Evolutionary conservation across 495 filamentous ascomycete genomes (phyloP), one percentile per base, ranked within the genome.

Genomic region (Penicillium subrubescens): DNA sequence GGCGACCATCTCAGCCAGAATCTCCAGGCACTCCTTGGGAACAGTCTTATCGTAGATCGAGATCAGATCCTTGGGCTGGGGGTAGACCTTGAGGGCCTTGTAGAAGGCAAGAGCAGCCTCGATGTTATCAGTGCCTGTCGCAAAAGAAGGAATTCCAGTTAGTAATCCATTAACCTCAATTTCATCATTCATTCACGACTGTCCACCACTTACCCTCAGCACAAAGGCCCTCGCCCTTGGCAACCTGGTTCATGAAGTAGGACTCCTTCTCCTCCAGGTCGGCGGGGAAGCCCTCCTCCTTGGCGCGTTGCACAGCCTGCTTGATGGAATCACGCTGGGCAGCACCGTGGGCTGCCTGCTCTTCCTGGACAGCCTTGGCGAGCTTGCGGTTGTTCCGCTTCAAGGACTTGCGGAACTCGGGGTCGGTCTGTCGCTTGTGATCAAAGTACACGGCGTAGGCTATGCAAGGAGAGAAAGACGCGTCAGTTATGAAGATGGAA

Each of bases 21-120:
- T 86, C 74, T 98, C 95, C 54, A 99, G 86, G 41, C 97, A 89
- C 59, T 93, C 93, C 87, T 96, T 97, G 53, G 92, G 87, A 25
- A 97, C 94, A 50, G 94, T 97, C 86, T 97, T 97, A 78, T 98
- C 96, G 80, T 97, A 99, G 75, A 99, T 97, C 61, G 82, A 84
- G 75, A 99, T 97, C 61, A 99, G 83, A 71, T 97, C 95, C 71
- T 88, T 86, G 8, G 95, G 95, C 66, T 92, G 89, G 10, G 95
- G 95, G 79, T 99, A 99, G 39, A 99, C 95, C 84, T 98, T 99
- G 70, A 99, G 84, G 43, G 95, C 95, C 84, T 91, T 94, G 87
- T 97, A 99, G 81, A 99, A 98, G 78, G 89, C 90, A 57, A 98
- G 83, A 29, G 96, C 94, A 53, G 96, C 92, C 53, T 97, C 93